A percentile compares a stretch with the other conserved stretches of the same genome.
These are phyloP conservation scores for Claviceps quebecensis DNA, from an alignment of 2,329 filamentous ascomycete species.

Conservation along the genomic window DNA sequence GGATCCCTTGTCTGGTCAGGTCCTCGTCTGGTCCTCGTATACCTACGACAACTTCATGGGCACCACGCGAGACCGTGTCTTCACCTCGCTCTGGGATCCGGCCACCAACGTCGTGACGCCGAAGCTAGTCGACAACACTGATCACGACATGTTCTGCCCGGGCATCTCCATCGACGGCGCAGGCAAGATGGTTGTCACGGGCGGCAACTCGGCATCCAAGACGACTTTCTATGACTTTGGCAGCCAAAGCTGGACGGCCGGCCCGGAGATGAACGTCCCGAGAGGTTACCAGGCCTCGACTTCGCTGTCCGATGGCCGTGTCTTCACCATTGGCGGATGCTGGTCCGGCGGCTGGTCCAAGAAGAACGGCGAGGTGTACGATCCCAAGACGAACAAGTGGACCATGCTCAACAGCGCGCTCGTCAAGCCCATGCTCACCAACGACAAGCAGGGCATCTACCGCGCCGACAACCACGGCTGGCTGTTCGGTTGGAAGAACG, in stretches of 20 bases:
- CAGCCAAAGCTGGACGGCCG: conserved; percentile 23
- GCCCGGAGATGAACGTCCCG: conserved; percentile 26
- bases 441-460: conserved; percentile 33
- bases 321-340: conserved; percentile 46
- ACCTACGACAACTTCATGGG: conserved; percentile 7
- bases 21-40: conserved; percentile 7
- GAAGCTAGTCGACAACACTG: conserved; percentile 23
- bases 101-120: conserved; percentile 11
- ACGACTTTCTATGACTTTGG: conserved; percentile 33
- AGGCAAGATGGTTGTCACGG: conserved; percentile 37
- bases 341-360: conserved; percentile 30
- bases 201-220: conserved; percentile 33
- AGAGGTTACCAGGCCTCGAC: conserved; percentile 40
- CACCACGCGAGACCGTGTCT: conserved; percentile 6
- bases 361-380: conserved; percentile 44
- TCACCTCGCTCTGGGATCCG: conserved; percentile 10
- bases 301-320: conserved; percentile 35
- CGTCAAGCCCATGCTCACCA: conserved; percentile 37
- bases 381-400: conserved; percentile 32
- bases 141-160: conserved; percentile 44
- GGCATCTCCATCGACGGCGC: conserved; percentile 28
- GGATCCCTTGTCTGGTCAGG: conserved; percentile 1
- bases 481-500: conserved; percentile 15
- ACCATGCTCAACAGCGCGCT: conserved; percentile 25
- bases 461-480: conserved; percentile 16